Conservation (phyloP, 345 rosid genomes). For the Citropsis articulata region DNA sequence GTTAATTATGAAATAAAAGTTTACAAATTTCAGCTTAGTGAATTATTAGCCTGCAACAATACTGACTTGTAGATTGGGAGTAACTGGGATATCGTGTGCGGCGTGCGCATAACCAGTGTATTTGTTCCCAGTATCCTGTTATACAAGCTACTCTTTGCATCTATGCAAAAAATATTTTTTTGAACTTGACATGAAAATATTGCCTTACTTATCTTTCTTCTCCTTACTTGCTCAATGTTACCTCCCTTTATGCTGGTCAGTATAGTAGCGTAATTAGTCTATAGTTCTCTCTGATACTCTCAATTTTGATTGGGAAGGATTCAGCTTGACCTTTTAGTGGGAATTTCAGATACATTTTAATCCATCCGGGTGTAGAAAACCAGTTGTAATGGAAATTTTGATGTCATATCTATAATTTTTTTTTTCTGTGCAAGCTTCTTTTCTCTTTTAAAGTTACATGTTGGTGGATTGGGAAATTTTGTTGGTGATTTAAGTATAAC, state of each 20-base stretch:
- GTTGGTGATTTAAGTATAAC: not conserved
- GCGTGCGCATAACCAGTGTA: not conserved
- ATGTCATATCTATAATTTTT: not conserved
- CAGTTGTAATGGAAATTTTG: not conserved
- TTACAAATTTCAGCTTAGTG: not conserved
- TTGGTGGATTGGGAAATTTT: not conserved
- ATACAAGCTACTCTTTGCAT: not conserved
- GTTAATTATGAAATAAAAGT: not conserved
- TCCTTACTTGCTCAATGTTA: not conserved
- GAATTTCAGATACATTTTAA: not conserved
- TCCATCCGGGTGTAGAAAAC: not conserved
- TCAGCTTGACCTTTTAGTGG: not conserved
- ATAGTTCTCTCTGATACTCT: not conserved
- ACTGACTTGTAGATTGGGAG: not conserved
- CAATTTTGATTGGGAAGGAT: not conserved
- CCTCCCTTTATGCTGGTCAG: not conserved
- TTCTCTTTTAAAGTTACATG: not conserved
- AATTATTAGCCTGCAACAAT: not conserved
- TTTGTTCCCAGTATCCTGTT: not conserved
- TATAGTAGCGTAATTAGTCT: not conserved
- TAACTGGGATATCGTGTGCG: not conserved
- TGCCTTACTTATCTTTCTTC: not conserved
- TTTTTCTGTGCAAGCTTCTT: not conserved
- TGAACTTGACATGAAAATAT: not conserved
- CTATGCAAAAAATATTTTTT: not conserved